Evolutionary conservation across 2,329 filamentous ascomycete genomes (phyloP), one percentile per base, ranked within the genome.

Genomic region (Diaporthe sp.): DNA sequence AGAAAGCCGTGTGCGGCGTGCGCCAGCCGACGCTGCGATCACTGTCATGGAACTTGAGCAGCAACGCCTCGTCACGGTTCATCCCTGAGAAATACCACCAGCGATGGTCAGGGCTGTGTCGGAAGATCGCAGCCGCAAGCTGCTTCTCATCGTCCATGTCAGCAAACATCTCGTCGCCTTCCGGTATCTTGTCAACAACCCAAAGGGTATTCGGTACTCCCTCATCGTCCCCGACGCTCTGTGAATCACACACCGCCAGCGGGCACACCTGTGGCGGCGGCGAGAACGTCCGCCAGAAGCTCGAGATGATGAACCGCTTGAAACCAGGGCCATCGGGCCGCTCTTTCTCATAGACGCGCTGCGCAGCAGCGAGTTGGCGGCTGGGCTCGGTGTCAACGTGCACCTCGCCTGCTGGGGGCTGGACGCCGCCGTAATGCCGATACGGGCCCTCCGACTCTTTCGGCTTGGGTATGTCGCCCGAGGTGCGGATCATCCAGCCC

Each of bases 121-220:
- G 58, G 20, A 77, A 77, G 25, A 77, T 75, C 7, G 72, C 76
- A 25, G 75, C 75, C 53, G 76, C 76, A 28, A 76, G 44, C 75
- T 76, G 76, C 44, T 22, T 57, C 28, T 75, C 76, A 51, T 77
- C 76, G 1, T 75, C 67, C 71, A 76, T 76, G 4, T 60, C 53
- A 57, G 80, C 82, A 71, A 84, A 83, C 77, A 78, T 78, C 31
- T 68, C 47, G 47, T 68, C 44, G 71, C 77, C 78, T 1, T 80
- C 79, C 25, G 83, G 83, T 65, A 77, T 76, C 68, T 60, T 70
- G 60, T 77, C 76, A 15, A 77, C 76, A 9, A 77, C 47, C 76
- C 76, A 76, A 13, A 68, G 63, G 2, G 31, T 37, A 25, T 51
- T 68, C 31, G 63, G 22, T 4, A 37, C 47, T 2, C 63, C 76